Evolutionary conservation across 805 yeast genomes (phyloP), one percentile per base, ranked within the genome.

Genomic region (Suhomyces canberraensis): DNA sequence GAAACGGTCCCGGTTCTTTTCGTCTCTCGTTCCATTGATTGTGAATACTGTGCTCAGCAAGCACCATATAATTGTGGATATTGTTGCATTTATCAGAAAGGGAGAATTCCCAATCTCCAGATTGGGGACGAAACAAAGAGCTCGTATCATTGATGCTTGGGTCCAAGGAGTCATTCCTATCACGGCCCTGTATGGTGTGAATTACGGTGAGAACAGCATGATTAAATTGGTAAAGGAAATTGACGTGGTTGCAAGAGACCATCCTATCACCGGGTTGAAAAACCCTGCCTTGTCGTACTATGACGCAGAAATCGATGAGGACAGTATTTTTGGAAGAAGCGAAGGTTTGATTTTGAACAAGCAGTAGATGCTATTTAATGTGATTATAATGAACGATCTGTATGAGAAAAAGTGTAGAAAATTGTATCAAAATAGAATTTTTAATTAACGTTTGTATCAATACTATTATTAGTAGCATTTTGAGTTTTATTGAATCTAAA

Each of bases 61-160:
- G 42, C 96, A 90, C 56, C 93, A 88, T 45, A 64, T 93, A 39
- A 74, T 87, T 8, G 66, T 89, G 15, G 97, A 95, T 57, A 75
- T 91, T 29, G 84, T 93, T 25, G 83, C 88, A 0, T 93, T 91
- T 61, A 77, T 85, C 29, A 76, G 75, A 34, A 69, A 69, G 31
- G 81, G 78, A 3, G 73, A 71, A 11, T 76, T 81, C 47, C 90
- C 89, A 3, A 64, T 76, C 32, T 84, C 93, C 18, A 61, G 95
- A 46, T 58, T 89, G 41, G 88, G 83, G 2, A 78, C 81, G 27
- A 81, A 81, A 45, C 95, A 88, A 61, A 69, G 98, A 37, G 81
- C 83, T 2, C 71, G 76, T 35, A 73, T 87, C 15, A 67, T 90
- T 11, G 73, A 69, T 45, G 73, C 73, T 3, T 68, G 73, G 73